Evolutionary conservation across 164 flowering plant genomes (phyloP).

Genomic region (Brasenia schreberi): DNA sequence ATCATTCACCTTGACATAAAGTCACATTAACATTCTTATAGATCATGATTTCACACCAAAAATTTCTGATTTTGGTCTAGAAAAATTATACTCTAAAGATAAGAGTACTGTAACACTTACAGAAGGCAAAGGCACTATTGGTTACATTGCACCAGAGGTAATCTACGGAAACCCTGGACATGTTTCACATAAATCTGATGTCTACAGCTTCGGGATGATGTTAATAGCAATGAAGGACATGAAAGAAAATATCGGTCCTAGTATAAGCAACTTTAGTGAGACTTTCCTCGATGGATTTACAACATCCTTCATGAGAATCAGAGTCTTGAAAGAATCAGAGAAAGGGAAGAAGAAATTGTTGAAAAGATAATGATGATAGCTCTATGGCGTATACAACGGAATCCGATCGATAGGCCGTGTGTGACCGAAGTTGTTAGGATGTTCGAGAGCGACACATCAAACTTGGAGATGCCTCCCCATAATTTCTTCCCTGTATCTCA

Average conservation of each 20-base stretch:
- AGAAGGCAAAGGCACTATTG: constrained; percentile 3
- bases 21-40: constrained; percentile 6
- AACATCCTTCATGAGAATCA: neutral
- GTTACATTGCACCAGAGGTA: constrained; percentile 4
- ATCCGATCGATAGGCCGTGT: constrained; percentile 8
- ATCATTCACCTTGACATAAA: constrained; percentile 7
- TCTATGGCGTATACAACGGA: constrained; percentile 12
- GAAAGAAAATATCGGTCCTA: neutral
- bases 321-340: neutral
- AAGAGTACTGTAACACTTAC: neutral
- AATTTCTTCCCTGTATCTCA: neutral
- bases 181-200: constrained; percentile 9
- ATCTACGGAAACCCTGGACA: constrained; percentile 1
- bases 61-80: constrained; percentile 8
- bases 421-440: constrained; percentile 7
- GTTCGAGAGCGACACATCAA: constrained; percentile 5
- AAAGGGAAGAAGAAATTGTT: constrained; percentile 3
- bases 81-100: constrained; percentile 2
- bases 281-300: constrained; percentile 4
- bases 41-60: constrained; percentile 5
- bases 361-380: constrained; percentile 8
- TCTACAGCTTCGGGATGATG: constrained; percentile 6
- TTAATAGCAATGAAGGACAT: constrained; percentile 1
- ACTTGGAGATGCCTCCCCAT: constrained; percentile 8
- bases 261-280: constrained; percentile 1